Conservation (phyloP, 257 asterid species). For the Buddleja alternifolia region DNA sequence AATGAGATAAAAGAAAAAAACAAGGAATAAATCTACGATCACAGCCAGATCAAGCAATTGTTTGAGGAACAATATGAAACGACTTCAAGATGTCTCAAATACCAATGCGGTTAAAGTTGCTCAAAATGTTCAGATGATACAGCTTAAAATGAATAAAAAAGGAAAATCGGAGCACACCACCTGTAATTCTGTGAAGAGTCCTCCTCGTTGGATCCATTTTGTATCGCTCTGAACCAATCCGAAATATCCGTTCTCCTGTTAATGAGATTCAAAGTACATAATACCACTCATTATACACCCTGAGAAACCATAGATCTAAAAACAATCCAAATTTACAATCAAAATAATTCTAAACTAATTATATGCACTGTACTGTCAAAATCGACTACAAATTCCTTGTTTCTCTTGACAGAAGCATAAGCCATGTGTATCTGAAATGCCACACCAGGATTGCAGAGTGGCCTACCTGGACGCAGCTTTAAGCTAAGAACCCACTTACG, state of each 20-base stretch:
- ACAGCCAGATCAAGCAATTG: neutral
- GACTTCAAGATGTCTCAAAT: too few species aligned
- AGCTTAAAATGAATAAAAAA: constrained; percentile 1
- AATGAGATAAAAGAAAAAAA: neutral
- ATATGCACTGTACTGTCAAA: constrained; percentile 7
- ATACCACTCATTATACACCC: constrained; percentile 31
- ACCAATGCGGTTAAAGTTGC: too few species aligned
- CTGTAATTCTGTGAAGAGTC: constrained; percentile 82
- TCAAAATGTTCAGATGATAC: neutral
- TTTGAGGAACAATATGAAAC: too few species aligned
- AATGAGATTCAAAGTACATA: constrained; percentile 25
- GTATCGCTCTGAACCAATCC: constrained; percentile 91
- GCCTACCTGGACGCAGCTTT: constrained; percentile 77
- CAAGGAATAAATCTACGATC: too few species aligned
- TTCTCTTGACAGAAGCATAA: constrained; percentile 10
- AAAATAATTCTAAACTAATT: constrained; percentile 12
- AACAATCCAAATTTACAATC: constrained; percentile 13
- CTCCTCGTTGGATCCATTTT: constrained; percentile 88
- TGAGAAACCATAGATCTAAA: constrained; percentile 21
- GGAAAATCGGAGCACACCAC: constrained; percentile 45
- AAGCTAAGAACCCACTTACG: constrained; percentile 84
- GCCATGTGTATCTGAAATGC: constrained; percentile 38
- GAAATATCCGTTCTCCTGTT: constrained; percentile 90
- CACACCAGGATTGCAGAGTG: constrained; percentile 81
- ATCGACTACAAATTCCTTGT: constrained; percentile 16